A percentile compares a stretch with the other conserved stretches of the same genome.
phyloP scores from a whole-genome alignment of 2,329 filamentous ascomycete genomes.

The Claviceps fusiformis region DNA sequence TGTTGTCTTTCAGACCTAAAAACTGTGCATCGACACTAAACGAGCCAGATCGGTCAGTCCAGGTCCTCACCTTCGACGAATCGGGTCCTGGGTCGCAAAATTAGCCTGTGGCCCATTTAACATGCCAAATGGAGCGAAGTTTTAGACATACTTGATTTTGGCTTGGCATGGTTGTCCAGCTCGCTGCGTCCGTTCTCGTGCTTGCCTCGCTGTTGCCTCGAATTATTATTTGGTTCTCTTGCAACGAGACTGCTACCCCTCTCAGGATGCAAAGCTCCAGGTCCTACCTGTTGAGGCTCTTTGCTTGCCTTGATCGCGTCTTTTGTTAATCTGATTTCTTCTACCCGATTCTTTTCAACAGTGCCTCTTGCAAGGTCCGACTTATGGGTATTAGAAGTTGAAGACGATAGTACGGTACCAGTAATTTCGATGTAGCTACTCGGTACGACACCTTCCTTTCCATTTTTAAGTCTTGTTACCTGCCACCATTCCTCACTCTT shows the following conservation, averaged over 20 bases:
- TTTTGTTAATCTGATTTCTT: constrained; percentile 74
- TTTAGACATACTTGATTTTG: constrained; percentile 56
- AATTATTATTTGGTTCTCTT: constrained; percentile 52
- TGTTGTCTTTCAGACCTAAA: constrained; percentile 83
- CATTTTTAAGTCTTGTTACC: constrained; percentile 77
- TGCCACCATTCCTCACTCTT: constrained; percentile 99
- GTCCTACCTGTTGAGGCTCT: constrained; percentile 54
- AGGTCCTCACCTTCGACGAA: constrained; percentile 66
- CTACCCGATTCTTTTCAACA: constrained; percentile 63
- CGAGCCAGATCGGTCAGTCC: constrained; percentile 89
- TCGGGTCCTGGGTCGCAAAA: constrained; percentile 58
- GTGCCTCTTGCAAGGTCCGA: constrained; percentile 43
- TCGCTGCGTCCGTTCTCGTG: constrained; percentile 54
- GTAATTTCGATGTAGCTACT: constrained; percentile 91
- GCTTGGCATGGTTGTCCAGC: constrained; percentile 34
- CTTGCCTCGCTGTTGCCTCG: constrained; percentile 55
- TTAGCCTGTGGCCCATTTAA: background rate
- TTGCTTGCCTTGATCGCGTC: constrained; percentile 57
- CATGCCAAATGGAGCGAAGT: background rate
- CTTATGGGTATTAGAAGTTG: constrained; percentile 27
- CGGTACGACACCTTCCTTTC: constrained; percentile 89
- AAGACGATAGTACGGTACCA: constrained; percentile 43
- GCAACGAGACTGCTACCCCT: constrained; percentile 66
- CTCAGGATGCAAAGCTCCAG: constrained; percentile 60
- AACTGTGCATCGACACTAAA: constrained; percentile 98